Evolutionary conservation across 768 basidiomycete species (phyloP).

Genomic region (Mycena alexandri): DNA sequence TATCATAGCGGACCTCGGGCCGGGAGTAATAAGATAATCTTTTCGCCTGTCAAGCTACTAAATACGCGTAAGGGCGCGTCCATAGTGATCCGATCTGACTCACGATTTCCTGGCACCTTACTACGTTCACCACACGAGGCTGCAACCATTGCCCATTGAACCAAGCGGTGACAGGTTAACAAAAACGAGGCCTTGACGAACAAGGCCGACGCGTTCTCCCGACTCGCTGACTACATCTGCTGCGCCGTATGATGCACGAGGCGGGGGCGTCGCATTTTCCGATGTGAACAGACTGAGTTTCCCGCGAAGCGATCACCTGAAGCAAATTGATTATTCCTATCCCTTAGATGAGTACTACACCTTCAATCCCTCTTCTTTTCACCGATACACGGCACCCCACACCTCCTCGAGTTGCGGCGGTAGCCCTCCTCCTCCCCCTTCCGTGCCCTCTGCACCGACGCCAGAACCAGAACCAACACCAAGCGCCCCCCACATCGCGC

Average conservation of each 20-base stretch:
- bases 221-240: background rate
- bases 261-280: too few species aligned
- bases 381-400: slow-evolving; percentile 34
- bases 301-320: slow-evolving; percentile 14
- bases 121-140: slow-evolving; percentile 9
- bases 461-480: slow-evolving; percentile 38
- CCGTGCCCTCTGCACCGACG: slow-evolving; percentile 31
- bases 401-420: slow-evolving; percentile 25
- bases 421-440: slow-evolving; percentile 31
- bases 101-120: slow-evolving; percentile 1
- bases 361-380: background rate
- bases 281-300: too few species aligned
- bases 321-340: background rate
- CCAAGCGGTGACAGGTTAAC: background rate
- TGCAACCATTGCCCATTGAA: background rate
- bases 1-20: too few species aligned
- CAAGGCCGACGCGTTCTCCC: background rate
- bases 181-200: slow-evolving; percentile 6
- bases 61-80: slow-evolving; percentile 7
- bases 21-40: background rate
- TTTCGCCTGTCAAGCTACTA: too few species aligned
- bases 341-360: background rate
- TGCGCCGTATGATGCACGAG: background rate
- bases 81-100: slow-evolving; percentile 6
- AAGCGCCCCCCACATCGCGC: slow-evolving; percentile 59